Conservation (phyloP, 352 stramenopile genomes). For the Globisporangium recalcitrans region DNA sequence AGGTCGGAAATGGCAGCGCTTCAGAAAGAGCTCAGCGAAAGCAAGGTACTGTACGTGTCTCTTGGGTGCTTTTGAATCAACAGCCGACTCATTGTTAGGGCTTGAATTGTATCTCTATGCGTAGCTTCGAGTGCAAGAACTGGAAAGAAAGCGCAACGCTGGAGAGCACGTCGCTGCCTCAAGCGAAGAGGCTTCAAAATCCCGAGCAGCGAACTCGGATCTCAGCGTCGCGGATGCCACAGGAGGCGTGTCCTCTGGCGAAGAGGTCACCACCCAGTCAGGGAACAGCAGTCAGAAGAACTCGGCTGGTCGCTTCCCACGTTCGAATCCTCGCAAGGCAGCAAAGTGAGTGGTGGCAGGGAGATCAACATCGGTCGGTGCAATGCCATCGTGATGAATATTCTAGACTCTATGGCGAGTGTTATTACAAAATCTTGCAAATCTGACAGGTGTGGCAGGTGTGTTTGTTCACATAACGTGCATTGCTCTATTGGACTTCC, state of each 20-base stretch:
- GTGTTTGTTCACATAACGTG: slow-evolving; percentile 8
- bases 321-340: slow-evolving; percentile 4
- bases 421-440: not conserved
- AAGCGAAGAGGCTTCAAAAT: slow-evolving; percentile 2
- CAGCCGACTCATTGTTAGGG: slow-evolving; percentile 3
- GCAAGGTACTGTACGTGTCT: slow-evolving; percentile 33
- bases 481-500: slow-evolving; percentile 14
- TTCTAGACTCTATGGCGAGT: slow-evolving; percentile 4
- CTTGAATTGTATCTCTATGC: not conserved
- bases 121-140: slow-evolving; percentile 30
- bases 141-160: slow-evolving; percentile 20
- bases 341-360: slow-evolving; percentile 5
- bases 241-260: slow-evolving; percentile 1
- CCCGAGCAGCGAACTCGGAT: not conserved
- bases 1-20: slow-evolving; percentile 50
- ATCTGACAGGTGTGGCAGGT: not conserved
- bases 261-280: not conserved
- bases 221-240: not conserved
- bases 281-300: slow-evolving; percentile 2
- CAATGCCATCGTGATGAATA: slow-evolving; percentile 9
- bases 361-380: not conserved
- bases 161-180: not conserved
- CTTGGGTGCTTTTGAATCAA: not conserved
- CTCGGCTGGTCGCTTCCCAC: slow-evolving; percentile 3
- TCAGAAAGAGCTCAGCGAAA: slow-evolving; percentile 53